Evolutionary conservation across 257 asterid species (phyloP).

Genomic region (Solanum bukasovii): DNA sequence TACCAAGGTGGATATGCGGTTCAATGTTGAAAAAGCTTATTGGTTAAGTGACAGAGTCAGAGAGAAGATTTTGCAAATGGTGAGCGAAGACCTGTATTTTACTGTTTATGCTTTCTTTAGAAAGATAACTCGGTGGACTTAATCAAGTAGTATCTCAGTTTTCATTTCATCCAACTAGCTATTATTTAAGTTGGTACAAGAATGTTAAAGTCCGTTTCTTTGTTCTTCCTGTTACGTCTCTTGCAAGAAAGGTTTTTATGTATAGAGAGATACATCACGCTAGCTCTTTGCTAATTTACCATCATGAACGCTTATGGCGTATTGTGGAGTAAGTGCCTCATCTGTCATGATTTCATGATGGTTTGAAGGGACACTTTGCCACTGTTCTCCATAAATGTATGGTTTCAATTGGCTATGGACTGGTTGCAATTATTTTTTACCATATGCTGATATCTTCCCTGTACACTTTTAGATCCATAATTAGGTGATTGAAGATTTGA

Average conservation of each 20-base stretch:
- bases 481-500: background rate
- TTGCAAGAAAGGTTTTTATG: background rate
- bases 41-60: conserved; percentile 82
- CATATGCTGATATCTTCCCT: background rate
- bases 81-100: conserved; percentile 18
- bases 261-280: background rate
- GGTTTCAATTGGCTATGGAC: background rate
- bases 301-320: background rate
- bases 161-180: background rate
- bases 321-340: background rate
- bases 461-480: background rate
- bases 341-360: background rate
- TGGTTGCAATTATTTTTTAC: background rate
- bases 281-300: background rate
- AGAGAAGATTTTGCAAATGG: conserved; percentile 83
- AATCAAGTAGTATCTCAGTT: background rate
- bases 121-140: background rate
- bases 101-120: background rate
- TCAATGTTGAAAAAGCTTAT: conserved; percentile 60
- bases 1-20: conserved; percentile 97
- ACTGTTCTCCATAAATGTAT: background rate
- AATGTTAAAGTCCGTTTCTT: background rate
- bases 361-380: background rate
- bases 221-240: background rate
- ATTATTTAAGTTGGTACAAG: background rate